phyloP scores from a whole-genome alignment of 805 yeast genomes.

The Pichia membranifaciens region DNA sequence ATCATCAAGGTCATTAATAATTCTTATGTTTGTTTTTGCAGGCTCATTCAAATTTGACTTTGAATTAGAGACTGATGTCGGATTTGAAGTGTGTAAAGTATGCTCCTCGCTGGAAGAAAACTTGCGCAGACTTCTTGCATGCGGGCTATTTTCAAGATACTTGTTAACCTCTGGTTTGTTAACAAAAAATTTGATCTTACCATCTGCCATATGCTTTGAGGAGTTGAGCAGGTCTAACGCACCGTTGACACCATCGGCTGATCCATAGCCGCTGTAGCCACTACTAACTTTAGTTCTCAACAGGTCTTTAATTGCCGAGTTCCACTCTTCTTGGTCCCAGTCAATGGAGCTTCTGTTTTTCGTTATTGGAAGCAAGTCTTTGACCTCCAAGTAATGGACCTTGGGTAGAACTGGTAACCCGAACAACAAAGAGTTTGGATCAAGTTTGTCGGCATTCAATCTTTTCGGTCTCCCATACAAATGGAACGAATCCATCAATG shows the following conservation, averaged over 20 bases:
- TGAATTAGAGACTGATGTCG: neutral
- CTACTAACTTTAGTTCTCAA: constrained; percentile 45
- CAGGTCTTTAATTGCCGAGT: constrained; percentile 46
- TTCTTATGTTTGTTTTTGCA: neutral
- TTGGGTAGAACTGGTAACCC: constrained; percentile 80
- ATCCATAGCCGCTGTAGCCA: constrained; percentile 80
- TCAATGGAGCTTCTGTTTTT: constrained; percentile 26
- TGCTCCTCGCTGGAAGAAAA: constrained; percentile 4
- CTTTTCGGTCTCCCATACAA: constrained; percentile 79
- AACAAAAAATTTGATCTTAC: constrained; percentile 19
- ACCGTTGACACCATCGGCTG: constrained; percentile 54
- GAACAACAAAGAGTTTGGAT: constrained; percentile 61
- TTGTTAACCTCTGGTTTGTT: constrained; percentile 11
- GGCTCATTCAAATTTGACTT: neutral
- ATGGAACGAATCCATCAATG: constrained; percentile 67
- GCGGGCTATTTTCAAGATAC: constrained; percentile 13
- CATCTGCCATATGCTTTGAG: constrained; percentile 23
- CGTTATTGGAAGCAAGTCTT: constrained; percentile 47
- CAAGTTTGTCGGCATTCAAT: constrained; percentile 66
- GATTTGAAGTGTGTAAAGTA: constrained; percentile 1
- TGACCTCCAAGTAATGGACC: constrained; percentile 62
- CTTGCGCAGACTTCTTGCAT: neutral
- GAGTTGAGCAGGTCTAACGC: constrained; percentile 35
- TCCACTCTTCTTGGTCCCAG: constrained; percentile 64
- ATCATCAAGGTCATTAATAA: neutral